phyloP scores from a whole-genome alignment of 805 yeast species.

The Phaffomyces antillensis region DNA sequence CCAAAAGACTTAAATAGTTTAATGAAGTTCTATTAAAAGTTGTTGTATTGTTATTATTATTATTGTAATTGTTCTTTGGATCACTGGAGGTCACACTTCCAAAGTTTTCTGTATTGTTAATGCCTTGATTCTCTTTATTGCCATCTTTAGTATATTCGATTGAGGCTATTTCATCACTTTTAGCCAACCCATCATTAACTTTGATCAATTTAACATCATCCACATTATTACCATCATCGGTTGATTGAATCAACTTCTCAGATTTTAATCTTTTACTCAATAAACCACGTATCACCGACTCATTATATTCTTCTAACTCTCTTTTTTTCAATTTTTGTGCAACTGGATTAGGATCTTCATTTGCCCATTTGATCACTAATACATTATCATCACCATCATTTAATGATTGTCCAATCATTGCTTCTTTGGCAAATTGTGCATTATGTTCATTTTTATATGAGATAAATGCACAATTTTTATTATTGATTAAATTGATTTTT shows the following conservation, averaged over 20 bases:
- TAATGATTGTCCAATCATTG: conserved; percentile 79
- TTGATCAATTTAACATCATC: no score
- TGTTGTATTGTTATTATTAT: background rate
- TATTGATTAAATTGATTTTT: conserved; percentile 51
- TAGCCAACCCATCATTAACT: no score
- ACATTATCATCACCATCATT: conserved; percentile 48
- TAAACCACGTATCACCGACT: conserved; percentile 10
- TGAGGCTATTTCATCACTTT: no score
- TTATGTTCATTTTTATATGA: conserved; percentile 58
- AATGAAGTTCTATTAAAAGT: conserved; percentile 1
- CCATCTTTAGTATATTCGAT: no score
- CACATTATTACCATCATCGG: no score
- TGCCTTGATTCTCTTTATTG: no score
- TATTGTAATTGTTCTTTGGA: background rate
- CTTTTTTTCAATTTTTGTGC: conserved; percentile 40
- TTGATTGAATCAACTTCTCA: no score
- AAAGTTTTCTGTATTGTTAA: conserved; percentile 21
- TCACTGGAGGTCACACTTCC: conserved; percentile 15
- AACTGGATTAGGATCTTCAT: conserved; percentile 75
- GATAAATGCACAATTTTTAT: conserved; percentile 71
- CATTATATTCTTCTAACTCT: conserved; percentile 19
- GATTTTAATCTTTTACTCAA: no score
- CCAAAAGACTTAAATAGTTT: background rate
- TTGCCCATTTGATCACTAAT: conserved; percentile 78
- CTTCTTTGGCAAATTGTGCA: conserved; percentile 95